Conservation (phyloP, 2,329 filamentous ascomycete species). For the Claviceps arundinis region DNA sequence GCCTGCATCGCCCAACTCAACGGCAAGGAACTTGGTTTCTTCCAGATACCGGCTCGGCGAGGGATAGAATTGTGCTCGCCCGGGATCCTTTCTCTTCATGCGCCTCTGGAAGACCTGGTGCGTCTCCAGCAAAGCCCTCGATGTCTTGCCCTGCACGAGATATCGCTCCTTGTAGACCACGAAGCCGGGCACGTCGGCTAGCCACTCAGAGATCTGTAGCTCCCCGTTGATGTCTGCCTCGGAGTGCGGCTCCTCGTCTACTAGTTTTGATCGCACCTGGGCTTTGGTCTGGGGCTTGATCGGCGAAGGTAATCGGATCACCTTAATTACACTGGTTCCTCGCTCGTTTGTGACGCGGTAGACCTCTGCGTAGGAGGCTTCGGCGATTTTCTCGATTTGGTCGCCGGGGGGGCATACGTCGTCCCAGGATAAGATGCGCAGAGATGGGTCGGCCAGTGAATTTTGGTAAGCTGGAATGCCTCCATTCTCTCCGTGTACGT, state of each 20-base stretch:
- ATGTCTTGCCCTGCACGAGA: constrained; percentile 42
- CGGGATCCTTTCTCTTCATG: constrained; percentile 41
- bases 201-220: constrained; percentile 48
- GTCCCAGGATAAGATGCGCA: constrained; percentile 39
- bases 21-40: constrained; percentile 44
- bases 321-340: constrained; percentile 52
- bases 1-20: constrained; percentile 51
- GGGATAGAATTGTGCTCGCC: constrained; percentile 46
- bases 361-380: constrained; percentile 54
- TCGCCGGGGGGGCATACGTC: constrained; percentile 42
- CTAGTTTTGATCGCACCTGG: constrained; percentile 38
- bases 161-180: constrained; percentile 54
- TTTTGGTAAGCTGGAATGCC: not conserved
- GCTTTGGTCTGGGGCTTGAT: constrained; percentile 45
- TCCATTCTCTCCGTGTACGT: constrained; percentile 6
- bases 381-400: constrained; percentile 48
- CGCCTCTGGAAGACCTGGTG: constrained; percentile 43
- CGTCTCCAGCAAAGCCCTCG: constrained; percentile 42
- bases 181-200: constrained; percentile 51
- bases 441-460: constrained; percentile 10
- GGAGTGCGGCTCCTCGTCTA: constrained; percentile 45
- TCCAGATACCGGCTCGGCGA: constrained; percentile 46
- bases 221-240: constrained; percentile 44
- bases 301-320: constrained; percentile 44
- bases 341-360: constrained; percentile 47